Evolutionary conservation across 75 land plant species (phyloP).

Genomic region (Isoetes taiwanensis): DNA sequence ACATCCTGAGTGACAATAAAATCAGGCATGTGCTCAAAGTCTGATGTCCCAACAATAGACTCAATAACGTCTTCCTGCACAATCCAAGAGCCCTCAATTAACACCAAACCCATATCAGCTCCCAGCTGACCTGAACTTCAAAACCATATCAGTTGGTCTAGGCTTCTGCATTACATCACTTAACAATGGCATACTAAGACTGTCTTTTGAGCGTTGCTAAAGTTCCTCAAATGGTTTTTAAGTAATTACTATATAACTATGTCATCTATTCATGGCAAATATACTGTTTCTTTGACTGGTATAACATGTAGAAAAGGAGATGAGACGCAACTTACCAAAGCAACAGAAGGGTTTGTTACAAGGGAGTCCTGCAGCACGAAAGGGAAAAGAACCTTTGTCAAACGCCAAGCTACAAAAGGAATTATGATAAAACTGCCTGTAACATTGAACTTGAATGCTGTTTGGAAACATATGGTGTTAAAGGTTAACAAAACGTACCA

Average conservation of each 20-base stretch:
- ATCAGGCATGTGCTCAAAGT: conserved; percentile 37
- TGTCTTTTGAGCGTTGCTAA: too few species aligned
- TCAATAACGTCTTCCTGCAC: conserved; percentile 37
- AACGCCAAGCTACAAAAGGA: not conserved
- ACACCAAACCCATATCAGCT: not conserved
- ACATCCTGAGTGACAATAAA: conserved; percentile 51
- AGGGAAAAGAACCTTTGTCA: not conserved
- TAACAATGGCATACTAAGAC: too few species aligned
- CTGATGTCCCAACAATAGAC: conserved; percentile 30
- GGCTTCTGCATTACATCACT: not conserved
- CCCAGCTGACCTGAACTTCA: not conserved
- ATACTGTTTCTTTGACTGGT: too few species aligned
- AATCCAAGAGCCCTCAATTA: not conserved
- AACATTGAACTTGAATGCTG: too few species aligned
- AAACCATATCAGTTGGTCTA: not conserved
- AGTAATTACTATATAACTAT: too few species aligned
- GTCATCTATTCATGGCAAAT: too few species aligned
- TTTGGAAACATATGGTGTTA: not conserved
- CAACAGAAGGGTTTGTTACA: conserved; percentile 43
- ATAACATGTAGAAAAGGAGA: too few species aligned
- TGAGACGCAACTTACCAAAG: too few species aligned
- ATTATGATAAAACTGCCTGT: not conserved
- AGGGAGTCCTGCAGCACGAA: conserved; percentile 37
- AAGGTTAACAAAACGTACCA: conserved; percentile 27
- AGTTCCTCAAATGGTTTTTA: too few species aligned